phyloP scores from a whole-genome alignment of 345 rosid species.

The Rhodamnia rubescens region DNA sequence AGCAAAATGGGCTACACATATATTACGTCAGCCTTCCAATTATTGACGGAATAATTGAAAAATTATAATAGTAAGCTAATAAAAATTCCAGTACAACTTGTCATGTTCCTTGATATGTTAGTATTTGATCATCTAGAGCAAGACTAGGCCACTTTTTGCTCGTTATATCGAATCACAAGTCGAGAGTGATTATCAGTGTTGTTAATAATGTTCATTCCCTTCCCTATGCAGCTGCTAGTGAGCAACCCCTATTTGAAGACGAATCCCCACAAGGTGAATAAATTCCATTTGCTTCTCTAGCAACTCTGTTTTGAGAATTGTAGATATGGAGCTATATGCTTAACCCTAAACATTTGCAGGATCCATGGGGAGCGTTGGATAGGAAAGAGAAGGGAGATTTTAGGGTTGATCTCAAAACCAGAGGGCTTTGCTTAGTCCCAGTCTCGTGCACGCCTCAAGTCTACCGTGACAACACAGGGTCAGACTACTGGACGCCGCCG shows the following conservation, averaged over 20 bases:
- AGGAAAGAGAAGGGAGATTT: slow-evolving; percentile 42
- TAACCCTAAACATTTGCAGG: slow-evolving; percentile 22
- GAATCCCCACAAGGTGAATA: slow-evolving; percentile 44
- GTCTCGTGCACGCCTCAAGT: slow-evolving; percentile 49
- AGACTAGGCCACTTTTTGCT: not conserved
- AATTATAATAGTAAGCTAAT: not conserved
- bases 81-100: not conserved
- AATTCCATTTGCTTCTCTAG: not conserved
- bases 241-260: slow-evolving; percentile 76
- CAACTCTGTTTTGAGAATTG: not conserved
- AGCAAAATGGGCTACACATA: not conserved
- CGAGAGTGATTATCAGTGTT: not conserved
- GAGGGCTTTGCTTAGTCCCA: slow-evolving; percentile 84
- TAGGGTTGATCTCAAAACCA: slow-evolving; percentile 49
- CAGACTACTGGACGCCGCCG: slow-evolving; percentile 79
- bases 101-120: not conserved
- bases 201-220: not conserved
- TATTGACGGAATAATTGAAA: not conserved
- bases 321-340: not conserved
- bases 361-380: slow-evolving; percentile 61
- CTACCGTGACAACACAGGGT: slow-evolving; percentile 53
- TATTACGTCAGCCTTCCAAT: not conserved
- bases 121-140: not conserved
- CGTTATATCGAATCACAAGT: not conserved
- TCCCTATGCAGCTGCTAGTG: slow-evolving; percentile 34